Base-by-base conservation (phyloP, 192 early-diverging fungal genomes). In the Entrophospora sp. region DNA sequence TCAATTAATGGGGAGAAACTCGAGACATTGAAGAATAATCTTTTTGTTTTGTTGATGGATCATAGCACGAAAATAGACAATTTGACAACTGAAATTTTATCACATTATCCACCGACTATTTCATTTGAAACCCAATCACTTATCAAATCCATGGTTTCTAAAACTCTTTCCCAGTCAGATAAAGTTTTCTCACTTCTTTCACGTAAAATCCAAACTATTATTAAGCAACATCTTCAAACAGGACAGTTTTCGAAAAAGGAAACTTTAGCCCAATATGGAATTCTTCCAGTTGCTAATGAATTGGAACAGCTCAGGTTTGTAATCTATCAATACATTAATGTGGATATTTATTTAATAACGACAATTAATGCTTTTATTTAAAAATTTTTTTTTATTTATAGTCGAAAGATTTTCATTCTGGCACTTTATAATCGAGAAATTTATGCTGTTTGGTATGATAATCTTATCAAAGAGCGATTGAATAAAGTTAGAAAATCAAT, bases 111-210 rank as follows among this genome's bases (percentile, higher is more conserved):
- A 30, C n/a, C 59, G 14, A 34, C 45, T 28, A 30, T 64, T 6
- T 14, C 45, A 25, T 24, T 37, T 31, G 65, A 70, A 34, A 63
- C 45, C 12, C 60, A 64, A 45, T 14, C 52, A 0, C 31, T 72
- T 16, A 56, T 76, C 18, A 72, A 71, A 28, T 70, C 70, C 31
- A 79, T 79, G 77, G 77, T 79, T 24, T 70, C 64, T 16, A 79
- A 79, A 53, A 76, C 74, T 8, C 51, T 79, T 8, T 73, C 74
- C 0, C 69, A 75, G n/a, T 61, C 63, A 1, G 77, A 79, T 31
- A 69, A 75, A 9, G 59, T 79, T 9, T 79, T 73, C 42, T 55
- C 55, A 2, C 52, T 79, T 9, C 58, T 79, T 6, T 71, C 74
- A 7, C 74, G 72, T 12, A 36, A 74, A 12, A 63, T 76, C 9